Percentiles rank a stretch among this genome's conserved stretches.
These are phyloP conservation scores for Schoenoplectus triqueter DNA, from an alignment of 202 grass and related monocot species.

Conservation along the genomic window DNA sequence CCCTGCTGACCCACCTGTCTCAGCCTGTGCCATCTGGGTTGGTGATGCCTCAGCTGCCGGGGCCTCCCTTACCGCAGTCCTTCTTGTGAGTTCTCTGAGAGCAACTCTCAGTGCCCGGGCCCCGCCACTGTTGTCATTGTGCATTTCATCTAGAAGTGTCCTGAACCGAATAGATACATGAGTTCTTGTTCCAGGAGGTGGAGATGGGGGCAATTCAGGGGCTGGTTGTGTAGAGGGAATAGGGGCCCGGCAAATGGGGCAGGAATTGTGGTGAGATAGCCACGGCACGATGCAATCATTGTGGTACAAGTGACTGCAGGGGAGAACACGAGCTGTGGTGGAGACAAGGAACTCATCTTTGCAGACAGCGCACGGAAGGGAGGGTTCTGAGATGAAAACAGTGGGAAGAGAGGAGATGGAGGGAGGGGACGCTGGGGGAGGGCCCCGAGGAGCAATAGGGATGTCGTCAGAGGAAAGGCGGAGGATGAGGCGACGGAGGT, in stretches of 20 bases:
- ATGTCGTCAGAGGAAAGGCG: conserved; percentile 27
- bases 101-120: conserved; percentile 40
- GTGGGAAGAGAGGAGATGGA: conserved; percentile 55
- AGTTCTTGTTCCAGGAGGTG: conserved; percentile 9
- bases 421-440: conserved; percentile 33
- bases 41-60: conserved; percentile 27
- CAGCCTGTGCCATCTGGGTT: conserved; percentile 47
- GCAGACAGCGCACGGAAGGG: conserved; percentile 49
- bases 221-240: conserved; percentile 33
- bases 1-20: conserved; percentile 41
- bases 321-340: conserved; percentile 45
- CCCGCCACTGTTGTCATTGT: conserved; percentile 32
- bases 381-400: conserved; percentile 39
- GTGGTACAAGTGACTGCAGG: conserved; percentile 67
- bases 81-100: conserved; percentile 39
- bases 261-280: conserved; percentile 61
- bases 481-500: conserved; percentile 36
- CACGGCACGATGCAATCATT: conserved; percentile 66
- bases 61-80: conserved; percentile 18
- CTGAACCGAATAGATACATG: conserved; percentile 40
- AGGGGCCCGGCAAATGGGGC: conserved; percentile 56
- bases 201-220: background rate
- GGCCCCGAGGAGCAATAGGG: conserved; percentile 31
- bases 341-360: conserved; percentile 48
- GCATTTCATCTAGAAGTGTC: conserved; percentile 27